Evolutionary conservation across 164 flowering plant genomes (phyloP).

Genomic region (Liriodendron chinense): DNA sequence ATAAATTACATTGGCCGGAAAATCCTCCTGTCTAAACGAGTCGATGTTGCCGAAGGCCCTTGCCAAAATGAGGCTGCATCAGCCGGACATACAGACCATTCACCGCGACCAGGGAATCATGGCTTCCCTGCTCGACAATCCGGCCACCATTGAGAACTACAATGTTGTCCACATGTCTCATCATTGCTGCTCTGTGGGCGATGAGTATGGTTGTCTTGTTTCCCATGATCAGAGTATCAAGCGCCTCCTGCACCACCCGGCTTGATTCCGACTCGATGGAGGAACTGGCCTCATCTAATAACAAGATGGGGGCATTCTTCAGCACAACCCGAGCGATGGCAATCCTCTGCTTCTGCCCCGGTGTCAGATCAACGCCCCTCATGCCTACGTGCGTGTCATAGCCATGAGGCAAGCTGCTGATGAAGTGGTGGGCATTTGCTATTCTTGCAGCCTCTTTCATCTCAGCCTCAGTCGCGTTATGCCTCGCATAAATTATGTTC

Average conservation of each 20-base stretch:
- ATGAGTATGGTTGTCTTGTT: slow-evolving; percentile 93
- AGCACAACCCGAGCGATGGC: slow-evolving; percentile 95
- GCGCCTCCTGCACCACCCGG: slow-evolving; percentile 95
- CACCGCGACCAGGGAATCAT: slow-evolving; percentile 68
- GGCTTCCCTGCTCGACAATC: slow-evolving; percentile 93
- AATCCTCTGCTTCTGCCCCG: slow-evolving; percentile 97
- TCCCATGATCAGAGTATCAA: slow-evolving; percentile 94
- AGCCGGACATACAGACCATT: slow-evolving; percentile 84
- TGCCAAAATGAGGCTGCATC: slow-evolving; percentile 95
- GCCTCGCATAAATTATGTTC: slow-evolving; percentile 96
- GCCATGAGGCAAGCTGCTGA: slow-evolving; percentile 94
- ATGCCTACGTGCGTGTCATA: slow-evolving; percentile 96
- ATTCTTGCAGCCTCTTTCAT: slow-evolving; percentile 98
- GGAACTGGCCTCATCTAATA: slow-evolving; percentile 93
- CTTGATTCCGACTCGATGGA: slow-evolving; percentile 96
- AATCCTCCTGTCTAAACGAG: slow-evolving; percentile 36
- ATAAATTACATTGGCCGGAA: slow-evolving; percentile 14
- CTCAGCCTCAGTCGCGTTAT: slow-evolving; percentile 94
- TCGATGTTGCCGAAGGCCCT: slow-evolving; percentile 85
- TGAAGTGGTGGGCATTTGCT: slow-evolving; percentile 98
- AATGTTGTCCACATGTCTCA: slow-evolving; percentile 95
- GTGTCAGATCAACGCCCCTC: slow-evolving; percentile 94
- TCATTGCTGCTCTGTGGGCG: slow-evolving; percentile 95
- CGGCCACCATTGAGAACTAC: slow-evolving; percentile 94
- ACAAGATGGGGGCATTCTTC: slow-evolving; percentile 91